These are phyloP conservation scores for Plenodomus tracheiphilus DNA, from an alignment of 2,329 filamentous ascomycete genomes.

Conservation along the genomic window DNA sequence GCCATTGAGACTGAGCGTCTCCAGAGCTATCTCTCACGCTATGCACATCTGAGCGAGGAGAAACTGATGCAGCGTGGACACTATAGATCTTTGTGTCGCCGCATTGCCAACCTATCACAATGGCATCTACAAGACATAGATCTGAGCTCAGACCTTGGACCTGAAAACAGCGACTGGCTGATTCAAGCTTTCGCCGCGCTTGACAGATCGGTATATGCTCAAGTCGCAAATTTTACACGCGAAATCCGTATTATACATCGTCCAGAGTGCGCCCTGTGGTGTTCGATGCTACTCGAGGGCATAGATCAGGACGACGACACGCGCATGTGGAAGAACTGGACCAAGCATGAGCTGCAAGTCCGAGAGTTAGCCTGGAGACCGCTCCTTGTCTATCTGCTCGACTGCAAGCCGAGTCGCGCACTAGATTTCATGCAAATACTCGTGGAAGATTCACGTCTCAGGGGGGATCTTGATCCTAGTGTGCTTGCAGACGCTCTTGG, in stretches of 20 bases:
- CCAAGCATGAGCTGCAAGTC: slow-evolving; percentile 1
- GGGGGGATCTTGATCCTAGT: slow-evolving; percentile 32
- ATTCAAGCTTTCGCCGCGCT: slow-evolving; percentile 31
- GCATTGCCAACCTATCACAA: slow-evolving; percentile 20
- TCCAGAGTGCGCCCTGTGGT: background rate
- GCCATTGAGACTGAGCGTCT: slow-evolving; percentile 10
- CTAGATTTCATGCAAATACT: slow-evolving; percentile 33
- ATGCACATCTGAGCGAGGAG: background rate
- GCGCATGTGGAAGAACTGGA: slow-evolving; percentile 20
- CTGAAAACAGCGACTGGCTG: slow-evolving; percentile 1
- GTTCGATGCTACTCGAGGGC: background rate
- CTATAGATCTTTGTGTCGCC: slow-evolving; percentile 34
- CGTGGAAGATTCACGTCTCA: slow-evolving; percentile 12
- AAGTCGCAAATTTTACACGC: slow-evolving; percentile 17
- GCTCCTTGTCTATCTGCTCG: slow-evolving; percentile 36
- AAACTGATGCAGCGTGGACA: slow-evolving; percentile 21
- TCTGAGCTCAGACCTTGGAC: background rate
- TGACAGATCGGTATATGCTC: slow-evolving; percentile 23
- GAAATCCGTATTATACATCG: slow-evolving; percentile 13
- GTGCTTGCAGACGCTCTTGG: slow-evolving; percentile 53
- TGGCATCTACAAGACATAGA: slow-evolving; percentile 6
- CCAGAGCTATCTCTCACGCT: slow-evolving; percentile 10
- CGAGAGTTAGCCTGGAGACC: background rate
- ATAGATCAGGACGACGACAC: background rate
- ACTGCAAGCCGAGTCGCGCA: slow-evolving; percentile 28